Evolutionary conservation across 2,329 filamentous ascomycete genomes (phyloP).

Genomic region (Aspergillus fructus): DNA sequence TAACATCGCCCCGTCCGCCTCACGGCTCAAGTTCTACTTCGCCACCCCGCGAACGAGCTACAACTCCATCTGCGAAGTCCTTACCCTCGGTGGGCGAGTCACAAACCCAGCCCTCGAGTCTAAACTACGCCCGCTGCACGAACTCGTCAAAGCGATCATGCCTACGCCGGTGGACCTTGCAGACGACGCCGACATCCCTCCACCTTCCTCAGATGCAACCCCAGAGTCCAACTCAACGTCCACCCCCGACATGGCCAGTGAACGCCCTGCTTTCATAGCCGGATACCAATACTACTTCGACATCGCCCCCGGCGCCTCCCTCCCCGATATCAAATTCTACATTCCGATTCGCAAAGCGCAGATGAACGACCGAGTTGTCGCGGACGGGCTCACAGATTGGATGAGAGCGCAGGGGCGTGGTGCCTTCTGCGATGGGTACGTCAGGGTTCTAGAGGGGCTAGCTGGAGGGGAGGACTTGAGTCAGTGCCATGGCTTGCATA

Average conservation of each 20-base stretch:
- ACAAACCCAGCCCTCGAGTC: not conserved
- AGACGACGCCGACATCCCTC: not conserved
- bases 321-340: slow-evolving; percentile 2
- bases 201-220: too few species aligned
- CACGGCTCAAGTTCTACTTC: slow-evolving; percentile 13
- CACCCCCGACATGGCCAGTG: not conserved
- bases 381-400: not conserved
- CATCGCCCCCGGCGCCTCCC: not conserved
- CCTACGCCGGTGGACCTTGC: not conserved
- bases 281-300: slow-evolving; percentile 4
- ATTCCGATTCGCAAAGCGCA: not conserved
- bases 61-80: slow-evolving; percentile 1
- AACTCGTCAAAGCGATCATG: not conserved
- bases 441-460: not conserved
- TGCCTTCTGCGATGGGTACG: not conserved
- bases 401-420: not conserved
- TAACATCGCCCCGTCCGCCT: not conserved
- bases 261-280: not conserved
- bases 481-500: not conserved
- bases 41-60: not conserved
- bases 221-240: not conserved
- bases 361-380: not conserved
- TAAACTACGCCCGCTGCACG: slow-evolving; percentile 12
- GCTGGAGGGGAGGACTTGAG: not conserved
- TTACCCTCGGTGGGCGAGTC: slow-evolving; percentile 2